Base-by-base conservation (phyloP, 2,329 filamentous ascomycete genomes). In the Colletotrichum karsti region DNA sequence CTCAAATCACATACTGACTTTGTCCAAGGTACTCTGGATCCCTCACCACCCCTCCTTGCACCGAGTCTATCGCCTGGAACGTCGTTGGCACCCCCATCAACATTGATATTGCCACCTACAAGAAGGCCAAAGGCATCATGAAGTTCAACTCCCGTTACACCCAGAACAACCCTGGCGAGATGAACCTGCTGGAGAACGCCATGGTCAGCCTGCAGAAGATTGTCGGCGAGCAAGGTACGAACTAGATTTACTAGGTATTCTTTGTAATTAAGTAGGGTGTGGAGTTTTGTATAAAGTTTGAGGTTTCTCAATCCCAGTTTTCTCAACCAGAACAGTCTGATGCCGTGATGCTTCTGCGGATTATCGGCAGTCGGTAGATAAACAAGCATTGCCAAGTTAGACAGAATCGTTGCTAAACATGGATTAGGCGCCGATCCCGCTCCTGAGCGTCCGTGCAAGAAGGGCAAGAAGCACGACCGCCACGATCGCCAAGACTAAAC, bases 21-120 rank as follows among this genome's bases (percentile, higher is more conserved):
- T 10, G 8, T 2, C 13, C 3, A 58, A 81, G 77, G 20, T 91
- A 91, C 79, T 76, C 77, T 8, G 89, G 89, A 18, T 89, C 87
- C n/a, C 80, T 91, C 50, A 91, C 89, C 46, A 90, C 88, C 0
- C 89, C 89, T n/a, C 89, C 89, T 4, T 91, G 89, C 77, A 81
- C 81, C 10, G 87, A 90, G 76, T 83, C 83, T 24, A 79, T 91
- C 12, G 79, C 76, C 7, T 90, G 87, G 81, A 77, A 87, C 50
- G 77, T 89, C 48, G 84, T 83, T 70, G 78, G 81, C 67, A 71
- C 84, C 56, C 82, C 83, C 37, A 74, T 89, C 3, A 75, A 77
- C 44, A 78, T 90, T 69, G 78, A 82, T 68, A 79, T 86, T 8
- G 75, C 76, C 4, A 86, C 84, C n/a, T 90, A 79, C 74, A 82